phyloP scores from a whole-genome alignment of 345 rosid species.

The Clarkia xantiana region DNA sequence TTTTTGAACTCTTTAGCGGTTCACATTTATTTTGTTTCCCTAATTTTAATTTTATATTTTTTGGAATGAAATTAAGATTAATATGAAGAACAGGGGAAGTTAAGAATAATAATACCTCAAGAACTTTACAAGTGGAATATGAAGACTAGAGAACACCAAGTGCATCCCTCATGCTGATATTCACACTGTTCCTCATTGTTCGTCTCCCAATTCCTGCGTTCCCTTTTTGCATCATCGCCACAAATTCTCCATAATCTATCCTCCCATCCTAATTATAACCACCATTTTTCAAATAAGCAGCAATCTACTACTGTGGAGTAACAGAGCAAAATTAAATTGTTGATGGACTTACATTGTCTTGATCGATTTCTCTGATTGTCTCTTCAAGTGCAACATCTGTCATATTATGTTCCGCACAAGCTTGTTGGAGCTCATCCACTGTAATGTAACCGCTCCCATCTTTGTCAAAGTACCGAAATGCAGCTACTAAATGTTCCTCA shows the following conservation, averaged over 20 bases:
- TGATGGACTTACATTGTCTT: slow-evolving; percentile 63
- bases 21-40: too few relatives aligned
- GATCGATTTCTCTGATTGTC: slow-evolving; percentile 84
- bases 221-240: slow-evolving; percentile 98
- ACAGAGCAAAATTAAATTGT: too few relatives aligned
- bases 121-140: too few relatives aligned
- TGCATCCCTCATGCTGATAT: slow-evolving; percentile 89
- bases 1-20: too few relatives aligned
- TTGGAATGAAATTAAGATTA: too few relatives aligned
- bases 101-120: too few relatives aligned
- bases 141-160: slow-evolving; percentile 14
- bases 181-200: slow-evolving; percentile 82
- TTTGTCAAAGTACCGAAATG: slow-evolving; percentile 90
- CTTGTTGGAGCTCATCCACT: slow-evolving; percentile 92
- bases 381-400: slow-evolving; percentile 79
- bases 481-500: slow-evolving; percentile 43
- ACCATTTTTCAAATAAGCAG: too few relatives aligned
- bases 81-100: too few relatives aligned
- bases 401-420: slow-evolving; percentile 82
- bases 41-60: too few relatives aligned
- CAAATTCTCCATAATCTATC: slow-evolving; percentile 92
- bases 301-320: too few relatives aligned
- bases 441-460: slow-evolving; percentile 95
- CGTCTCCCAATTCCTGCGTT: slow-evolving; percentile 87
- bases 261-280: slow-evolving; percentile 55